phyloP scores from a whole-genome alignment of 257 asterid species.

The Leonotis leonurus region DNA sequence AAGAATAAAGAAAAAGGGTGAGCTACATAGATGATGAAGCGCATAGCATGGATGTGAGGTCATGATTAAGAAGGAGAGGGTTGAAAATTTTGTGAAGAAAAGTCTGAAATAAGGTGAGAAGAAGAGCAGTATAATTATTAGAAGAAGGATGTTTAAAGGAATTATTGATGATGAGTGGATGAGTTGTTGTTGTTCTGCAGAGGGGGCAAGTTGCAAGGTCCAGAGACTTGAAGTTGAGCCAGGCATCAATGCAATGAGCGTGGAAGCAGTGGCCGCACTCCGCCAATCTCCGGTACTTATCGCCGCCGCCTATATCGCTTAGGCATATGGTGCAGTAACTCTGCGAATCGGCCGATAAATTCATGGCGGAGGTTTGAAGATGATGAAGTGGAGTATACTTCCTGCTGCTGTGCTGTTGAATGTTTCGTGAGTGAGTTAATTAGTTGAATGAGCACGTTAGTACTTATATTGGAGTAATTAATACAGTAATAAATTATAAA shows the following conservation, averaged over 20 bases:
- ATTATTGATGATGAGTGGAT: constrained; percentile 12
- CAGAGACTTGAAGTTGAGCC: constrained; percentile 20
- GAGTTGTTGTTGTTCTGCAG: too few species aligned
- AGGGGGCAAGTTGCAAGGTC: constrained; percentile 29
- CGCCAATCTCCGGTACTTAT: constrained; percentile 12
- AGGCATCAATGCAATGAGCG: constrained; percentile 21
- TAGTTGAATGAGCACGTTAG: too few species aligned
- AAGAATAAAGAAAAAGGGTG: too few species aligned
- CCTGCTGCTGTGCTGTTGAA: too few species aligned
- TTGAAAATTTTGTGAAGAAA: constrained; percentile 17
- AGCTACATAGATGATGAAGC: background rate
- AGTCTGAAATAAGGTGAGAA: background rate
- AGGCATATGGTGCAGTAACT: constrained; percentile 24
- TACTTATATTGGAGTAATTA: too few species aligned
- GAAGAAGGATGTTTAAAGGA: background rate
- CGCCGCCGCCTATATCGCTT: constrained; percentile 15
- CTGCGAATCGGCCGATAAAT: background rate
- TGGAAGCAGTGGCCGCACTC: constrained; percentile 31
- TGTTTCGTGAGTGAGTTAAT: too few species aligned
- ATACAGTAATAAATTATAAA: too few species aligned
- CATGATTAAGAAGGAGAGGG: constrained; percentile 25
- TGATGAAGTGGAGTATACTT: too few species aligned
- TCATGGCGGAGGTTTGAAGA: background rate
- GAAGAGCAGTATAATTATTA: too few species aligned
- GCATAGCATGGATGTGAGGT: constrained; percentile 17